Percentiles rank a stretch among this genome's conserved stretches.
Evolutionary conservation across 257 asterid species (phyloP).

Genomic region (Craterostigma plantagineum): DNA sequence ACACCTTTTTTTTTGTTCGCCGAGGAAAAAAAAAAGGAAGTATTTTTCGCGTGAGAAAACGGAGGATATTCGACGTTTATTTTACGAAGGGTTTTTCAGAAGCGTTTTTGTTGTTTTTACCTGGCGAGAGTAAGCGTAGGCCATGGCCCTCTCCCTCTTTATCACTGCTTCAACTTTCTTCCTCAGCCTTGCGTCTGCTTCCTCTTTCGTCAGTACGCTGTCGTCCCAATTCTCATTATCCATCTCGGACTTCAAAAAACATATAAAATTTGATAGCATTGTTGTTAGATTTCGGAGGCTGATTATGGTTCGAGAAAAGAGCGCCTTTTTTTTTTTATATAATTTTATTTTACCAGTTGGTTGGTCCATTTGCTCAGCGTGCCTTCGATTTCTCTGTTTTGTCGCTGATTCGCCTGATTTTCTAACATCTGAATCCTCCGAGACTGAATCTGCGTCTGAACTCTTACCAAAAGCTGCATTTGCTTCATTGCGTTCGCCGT

Average conservation of each 20-base stretch:
- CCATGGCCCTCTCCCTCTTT: constrained; percentile 93
- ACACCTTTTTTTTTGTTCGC: background rate
- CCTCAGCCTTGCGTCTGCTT: constrained; percentile 59
- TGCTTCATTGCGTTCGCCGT: constrained; percentile 70
- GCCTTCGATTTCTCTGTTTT: constrained; percentile 17
- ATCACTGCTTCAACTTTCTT: constrained; percentile 71
- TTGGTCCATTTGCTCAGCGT: constrained; percentile 16
- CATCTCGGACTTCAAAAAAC: constrained; percentile 26
- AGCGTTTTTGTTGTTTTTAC: too few relatives aligned
- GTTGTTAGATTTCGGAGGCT: constrained; percentile 3
- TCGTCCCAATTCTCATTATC: constrained; percentile 83
- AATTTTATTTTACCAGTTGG: constrained; percentile 82
- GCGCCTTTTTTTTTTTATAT: too few relatives aligned
- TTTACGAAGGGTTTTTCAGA: too few relatives aligned
- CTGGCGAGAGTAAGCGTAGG: constrained; percentile 92
- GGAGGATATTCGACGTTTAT: too few relatives aligned
- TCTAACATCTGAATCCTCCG: constrained; percentile 74
- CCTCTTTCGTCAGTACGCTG: constrained; percentile 66
- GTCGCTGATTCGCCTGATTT: constrained; percentile 81
- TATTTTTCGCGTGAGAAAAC: too few relatives aligned
- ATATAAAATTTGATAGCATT: constrained; percentile 2
- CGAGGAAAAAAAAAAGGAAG: background rate
- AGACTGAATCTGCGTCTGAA: constrained; percentile 76
- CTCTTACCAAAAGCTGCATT: constrained; percentile 75
- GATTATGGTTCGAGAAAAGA: constrained; percentile 6